These are phyloP conservation scores for Rhodotorula sp. DNA, from an alignment of 1,284 basidiomycete species.

Conservation along the genomic window DNA sequence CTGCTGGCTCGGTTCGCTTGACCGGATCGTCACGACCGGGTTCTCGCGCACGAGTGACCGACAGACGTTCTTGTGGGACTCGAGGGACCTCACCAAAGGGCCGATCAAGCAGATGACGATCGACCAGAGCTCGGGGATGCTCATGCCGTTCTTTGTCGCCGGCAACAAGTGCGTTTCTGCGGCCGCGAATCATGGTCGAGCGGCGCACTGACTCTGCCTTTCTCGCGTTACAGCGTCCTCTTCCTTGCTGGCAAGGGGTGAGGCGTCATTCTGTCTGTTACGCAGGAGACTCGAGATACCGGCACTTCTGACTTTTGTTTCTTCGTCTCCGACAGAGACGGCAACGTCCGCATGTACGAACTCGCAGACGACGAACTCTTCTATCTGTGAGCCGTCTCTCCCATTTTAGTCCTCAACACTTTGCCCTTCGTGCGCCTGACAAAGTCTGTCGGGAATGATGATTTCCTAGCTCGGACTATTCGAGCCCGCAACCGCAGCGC, in stretches of 20 bases:
- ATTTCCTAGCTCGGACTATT: constrained; percentile 65
- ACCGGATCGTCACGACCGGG: constrained; percentile 86
- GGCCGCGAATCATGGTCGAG: background rate
- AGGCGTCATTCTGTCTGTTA: background rate
- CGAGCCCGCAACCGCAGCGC: constrained; percentile 85
- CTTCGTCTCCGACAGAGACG: constrained; percentile 55
- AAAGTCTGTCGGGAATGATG: too few relatives aligned
- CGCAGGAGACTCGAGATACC: background rate
- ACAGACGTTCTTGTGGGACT: constrained; percentile 84
- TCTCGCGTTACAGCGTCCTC: constrained; percentile 56
- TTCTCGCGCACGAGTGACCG: constrained; percentile 94
- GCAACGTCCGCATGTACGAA: constrained; percentile 94
- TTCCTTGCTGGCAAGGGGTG: constrained; percentile 72
- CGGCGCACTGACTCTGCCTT: background rate
- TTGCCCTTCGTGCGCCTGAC: background rate
- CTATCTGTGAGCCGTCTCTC: constrained; percentile 54
- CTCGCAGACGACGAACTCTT: constrained; percentile 82
- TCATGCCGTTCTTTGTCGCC: constrained; percentile 97
- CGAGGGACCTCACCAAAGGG: constrained; percentile 62
- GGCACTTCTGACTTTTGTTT: constrained; percentile 10
- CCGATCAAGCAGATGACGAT: constrained; percentile 69
- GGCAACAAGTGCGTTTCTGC: constrained; percentile 60
- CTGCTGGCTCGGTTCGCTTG: constrained; percentile 84
- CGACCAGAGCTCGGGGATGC: constrained; percentile 84
- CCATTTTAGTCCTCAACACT: rapidly evolving